Evolutionary conservation across 768 basidiomycete species (phyloP), one percentile per base, ranked within the genome.

Genomic region (Termitomyces titanicus): DNA sequence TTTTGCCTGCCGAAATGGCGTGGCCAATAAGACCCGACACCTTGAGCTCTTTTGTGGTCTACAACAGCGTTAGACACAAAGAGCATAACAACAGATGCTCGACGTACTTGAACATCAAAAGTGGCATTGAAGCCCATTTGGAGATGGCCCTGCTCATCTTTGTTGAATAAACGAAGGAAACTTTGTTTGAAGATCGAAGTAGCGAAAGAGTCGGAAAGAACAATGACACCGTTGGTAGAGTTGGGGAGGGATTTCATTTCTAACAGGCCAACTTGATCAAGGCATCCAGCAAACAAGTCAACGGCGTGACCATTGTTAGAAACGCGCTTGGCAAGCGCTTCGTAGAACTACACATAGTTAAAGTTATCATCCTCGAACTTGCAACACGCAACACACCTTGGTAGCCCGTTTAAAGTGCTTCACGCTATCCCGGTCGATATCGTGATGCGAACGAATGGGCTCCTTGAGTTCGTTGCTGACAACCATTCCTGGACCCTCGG

Each of bases 51-150:
- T 98, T 99, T 29, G 97, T 98, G 0, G 96, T 97, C 92, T 98
- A 62, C 24, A 20, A 17, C 17, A 51, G 37, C 3, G 8, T 50
- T 17, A 53, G 34, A 10, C 7, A 10, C 11, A 20, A 11, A 27
- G 12, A 35, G 2, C n/a, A 35, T 9, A 1, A 25, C 10, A 29
- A 18, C 11, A n/a, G 37, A 53, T 20, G 20, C 25, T 24, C 4
- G 18, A 63, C 70, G 39, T 63, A 92, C 93, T 83, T 95, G 90
- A 24, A 99, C 96, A 68, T 98, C 97, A 62, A 99, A 96, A 0
- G 94, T 98, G 10, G 94, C 97, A 64, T 98, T 99, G 77, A 98
- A 98, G 53, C 96, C 97, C 95, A 98, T 98, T 65, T 89, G 84
- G 25, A 98, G 78, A 60, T 90, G 81, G 1, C 95, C 96, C 59